Conservation (phyloP, 352 stramenopile species). For the Globisporangium abappressorium region DNA sequence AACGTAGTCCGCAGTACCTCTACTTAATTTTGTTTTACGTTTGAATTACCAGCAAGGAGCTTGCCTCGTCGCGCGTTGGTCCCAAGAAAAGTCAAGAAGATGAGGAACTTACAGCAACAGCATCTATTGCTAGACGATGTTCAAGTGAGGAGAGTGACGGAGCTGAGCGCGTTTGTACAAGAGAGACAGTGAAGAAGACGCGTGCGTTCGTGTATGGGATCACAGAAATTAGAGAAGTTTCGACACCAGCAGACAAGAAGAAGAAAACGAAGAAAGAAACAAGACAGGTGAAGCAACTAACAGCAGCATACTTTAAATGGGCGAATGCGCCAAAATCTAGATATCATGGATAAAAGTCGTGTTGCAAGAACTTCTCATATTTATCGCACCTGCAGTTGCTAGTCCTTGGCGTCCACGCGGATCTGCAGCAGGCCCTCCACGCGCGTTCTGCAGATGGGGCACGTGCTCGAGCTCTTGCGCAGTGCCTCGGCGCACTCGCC, state of each 20-base stretch:
- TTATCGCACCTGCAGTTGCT: neutral
- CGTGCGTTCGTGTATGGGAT: slow-evolving; percentile 1
- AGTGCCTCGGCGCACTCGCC: slow-evolving; percentile 74
- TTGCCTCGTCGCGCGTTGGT: neutral
- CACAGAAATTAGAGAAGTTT: slow-evolving; percentile 9
- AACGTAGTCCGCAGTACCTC: slow-evolving; percentile 4
- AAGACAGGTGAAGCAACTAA: slow-evolving; percentile 2
- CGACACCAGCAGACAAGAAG: neutral
- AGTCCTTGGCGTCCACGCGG: slow-evolving; percentile 48
- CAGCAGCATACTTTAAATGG: slow-evolving; percentile 8
- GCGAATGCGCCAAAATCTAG: slow-evolving; percentile 9
- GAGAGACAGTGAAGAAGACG: neutral
- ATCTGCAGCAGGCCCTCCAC: slow-evolving; percentile 83
- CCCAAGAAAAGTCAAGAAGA: neutral
- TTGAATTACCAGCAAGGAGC: slow-evolving; percentile 15
- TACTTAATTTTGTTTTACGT: slow-evolving; percentile 31
- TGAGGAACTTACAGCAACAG: neutral
- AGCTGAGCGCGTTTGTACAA: slow-evolving; percentile 12
- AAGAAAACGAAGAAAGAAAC: neutral
- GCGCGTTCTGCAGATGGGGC: slow-evolving; percentile 74
- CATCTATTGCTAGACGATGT: neutral
- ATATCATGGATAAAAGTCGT: slow-evolving; percentile 9
- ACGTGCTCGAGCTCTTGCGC: slow-evolving; percentile 68
- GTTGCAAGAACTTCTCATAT: neutral
- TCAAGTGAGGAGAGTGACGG: neutral